These are phyloP conservation scores for Vanrija pseudolonga DNA, from an alignment of 1,284 basidiomycete genomes.

Conservation along the genomic window DNA sequence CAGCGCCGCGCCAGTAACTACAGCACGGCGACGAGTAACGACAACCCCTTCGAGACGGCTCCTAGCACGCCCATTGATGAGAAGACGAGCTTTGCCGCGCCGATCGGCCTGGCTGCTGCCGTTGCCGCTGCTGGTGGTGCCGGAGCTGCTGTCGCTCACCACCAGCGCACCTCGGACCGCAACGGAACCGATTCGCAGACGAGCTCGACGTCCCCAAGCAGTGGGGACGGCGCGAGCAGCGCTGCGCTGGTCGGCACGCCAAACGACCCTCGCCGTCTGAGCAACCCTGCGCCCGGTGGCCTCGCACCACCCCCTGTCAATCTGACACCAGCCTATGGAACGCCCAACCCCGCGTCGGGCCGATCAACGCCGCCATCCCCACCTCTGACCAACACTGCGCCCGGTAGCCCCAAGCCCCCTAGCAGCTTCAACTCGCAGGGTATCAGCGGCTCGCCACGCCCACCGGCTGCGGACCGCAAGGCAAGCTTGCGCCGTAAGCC, in stretches of 20 bases:
- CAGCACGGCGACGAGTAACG: neutral
- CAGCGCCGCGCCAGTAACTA: neutral
- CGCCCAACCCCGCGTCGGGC: too few relatives aligned
- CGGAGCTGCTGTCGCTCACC: neutral
- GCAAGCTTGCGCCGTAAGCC: slow-evolving; percentile 17
- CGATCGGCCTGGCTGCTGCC: neutral
- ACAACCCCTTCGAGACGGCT: slow-evolving; percentile 16
- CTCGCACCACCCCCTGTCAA: neutral
- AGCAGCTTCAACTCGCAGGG: neutral
- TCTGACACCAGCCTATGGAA: too few relatives aligned
- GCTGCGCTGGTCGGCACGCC: neutral
- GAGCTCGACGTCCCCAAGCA: too few relatives aligned
- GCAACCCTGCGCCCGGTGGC: neutral
- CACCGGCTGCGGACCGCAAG: slow-evolving; percentile 9
- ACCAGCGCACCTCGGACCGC: neutral
- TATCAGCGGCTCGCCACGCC: too few relatives aligned
- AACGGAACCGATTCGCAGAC: neutral
- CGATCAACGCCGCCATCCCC: too few relatives aligned
- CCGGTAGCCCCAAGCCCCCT: neutral
- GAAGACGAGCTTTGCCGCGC: neutral
- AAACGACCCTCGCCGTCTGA: neutral
- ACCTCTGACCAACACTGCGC: too few relatives aligned
- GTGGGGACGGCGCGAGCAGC: neutral
- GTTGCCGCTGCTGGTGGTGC: neutral
- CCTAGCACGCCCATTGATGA: slow-evolving; percentile 14